Percentiles rank a stretch among this genome's conserved stretches.
These are phyloP conservation scores for Kwoniella sp. DNA, from an alignment of 768 basidiomycete species.

Conservation along the genomic window DNA sequence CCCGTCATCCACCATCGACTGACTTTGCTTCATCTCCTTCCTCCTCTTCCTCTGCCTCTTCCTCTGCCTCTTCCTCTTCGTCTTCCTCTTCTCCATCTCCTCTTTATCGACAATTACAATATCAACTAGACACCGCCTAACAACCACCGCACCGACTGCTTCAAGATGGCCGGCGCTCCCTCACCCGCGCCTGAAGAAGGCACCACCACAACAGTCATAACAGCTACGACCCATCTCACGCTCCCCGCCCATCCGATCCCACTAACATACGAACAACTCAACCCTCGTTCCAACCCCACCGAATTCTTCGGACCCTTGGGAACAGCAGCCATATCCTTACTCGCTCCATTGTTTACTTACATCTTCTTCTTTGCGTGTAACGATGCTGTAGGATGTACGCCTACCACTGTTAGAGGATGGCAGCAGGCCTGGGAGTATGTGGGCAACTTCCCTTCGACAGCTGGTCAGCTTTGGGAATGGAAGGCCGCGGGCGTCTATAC, in stretches of 20 bases:
- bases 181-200: slow-evolving; percentile 20
- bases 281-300: slow-evolving; percentile 40
- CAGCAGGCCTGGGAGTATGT: slow-evolving; percentile 23
- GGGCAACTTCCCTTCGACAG: slow-evolving; percentile 33
- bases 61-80: slow-evolving; percentile 1
- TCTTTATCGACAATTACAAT: neutral
- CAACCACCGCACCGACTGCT: neutral
- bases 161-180: slow-evolving; percentile 6
- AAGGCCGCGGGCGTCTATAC: slow-evolving; percentile 75
- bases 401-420: slow-evolving; percentile 34
- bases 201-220: slow-evolving; percentile 46
- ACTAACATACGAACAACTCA: slow-evolving; percentile 50
- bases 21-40: neutral
- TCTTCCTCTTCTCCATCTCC: neutral
- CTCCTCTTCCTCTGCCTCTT: slow-evolving; percentile 6
- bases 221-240: slow-evolving; percentile 47
- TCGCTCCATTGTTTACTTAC: slow-evolving; percentile 48
- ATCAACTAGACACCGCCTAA: neutral
- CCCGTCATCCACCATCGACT: neutral
- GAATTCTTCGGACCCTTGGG: slow-evolving; percentile 55
- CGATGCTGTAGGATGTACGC: slow-evolving; percentile 52
- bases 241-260: slow-evolving; percentile 49
- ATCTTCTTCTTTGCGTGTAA: slow-evolving; percentile 52
- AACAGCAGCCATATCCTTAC: slow-evolving; percentile 36
- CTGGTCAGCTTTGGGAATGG: slow-evolving; percentile 75